Percentiles rank a stretch among this genome's conserved stretches.
Conservation (phyloP, 2,329 filamentous ascomycete species). For the Aspergillus awamori region DNA sequence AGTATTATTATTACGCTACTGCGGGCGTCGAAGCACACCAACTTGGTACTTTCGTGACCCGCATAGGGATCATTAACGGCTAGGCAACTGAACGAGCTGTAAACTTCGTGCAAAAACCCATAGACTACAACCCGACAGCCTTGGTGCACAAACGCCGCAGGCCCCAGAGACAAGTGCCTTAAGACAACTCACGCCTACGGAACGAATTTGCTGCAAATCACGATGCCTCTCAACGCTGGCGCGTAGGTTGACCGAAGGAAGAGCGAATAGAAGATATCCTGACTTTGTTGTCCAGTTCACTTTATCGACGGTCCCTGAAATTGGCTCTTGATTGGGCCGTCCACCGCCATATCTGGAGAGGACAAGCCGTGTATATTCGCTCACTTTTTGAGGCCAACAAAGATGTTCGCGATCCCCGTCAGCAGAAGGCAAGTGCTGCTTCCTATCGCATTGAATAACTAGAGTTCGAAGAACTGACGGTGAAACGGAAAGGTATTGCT, state of each 20-base stretch:
- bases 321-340: constrained; percentile 94
- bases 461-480: constrained; percentile 6
- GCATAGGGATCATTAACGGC: not conserved
- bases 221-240: constrained; percentile 42
- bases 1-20: constrained; percentile 40
- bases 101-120: not conserved
- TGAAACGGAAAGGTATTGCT: constrained; percentile 67
- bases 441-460: constrained; percentile 23
- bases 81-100: not conserved
- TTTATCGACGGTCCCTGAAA: constrained; percentile 93
- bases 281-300: constrained; percentile 53
- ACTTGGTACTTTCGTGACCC: constrained; percentile 23
- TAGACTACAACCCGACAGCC: not conserved
- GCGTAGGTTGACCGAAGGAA: constrained; percentile 35
- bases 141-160: not conserved
- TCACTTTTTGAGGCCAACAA: constrained; percentile 94
- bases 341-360: constrained; percentile 89
- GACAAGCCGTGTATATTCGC: constrained; percentile 93
- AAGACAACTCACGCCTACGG: not conserved
- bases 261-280: constrained; percentile 25
- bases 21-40: constrained; percentile 23
- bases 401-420: constrained; percentile 78
- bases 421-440: constrained; percentile 68
- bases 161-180: not conserved
- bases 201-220: constrained; percentile 9